phyloP scores from a whole-genome alignment of 2,329 filamentous ascomycete species.

The Monascus ruber region DNA sequence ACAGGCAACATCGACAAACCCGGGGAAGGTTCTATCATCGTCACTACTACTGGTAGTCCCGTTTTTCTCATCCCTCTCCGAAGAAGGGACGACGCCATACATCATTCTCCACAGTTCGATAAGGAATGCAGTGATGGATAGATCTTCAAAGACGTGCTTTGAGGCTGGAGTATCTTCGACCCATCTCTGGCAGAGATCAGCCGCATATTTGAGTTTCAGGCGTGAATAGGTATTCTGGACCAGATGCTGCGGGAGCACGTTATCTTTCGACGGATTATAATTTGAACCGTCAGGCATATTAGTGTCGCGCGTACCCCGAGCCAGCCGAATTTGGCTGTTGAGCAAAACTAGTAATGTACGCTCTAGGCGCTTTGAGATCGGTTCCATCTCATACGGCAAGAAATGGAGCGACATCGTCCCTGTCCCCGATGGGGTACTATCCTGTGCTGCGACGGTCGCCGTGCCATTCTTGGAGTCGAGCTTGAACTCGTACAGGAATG shows the following conservation, averaged over 20 bases:
- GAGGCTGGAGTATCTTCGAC: conserved; percentile 73
- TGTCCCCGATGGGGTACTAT: conserved; percentile 1
- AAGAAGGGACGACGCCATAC: conserved; percentile 42
- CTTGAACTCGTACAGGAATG: conserved; percentile 55
- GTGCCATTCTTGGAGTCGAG: conserved; percentile 1
- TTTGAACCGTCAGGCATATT: conserved; percentile 40
- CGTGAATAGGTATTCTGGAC: conserved; percentile 74
- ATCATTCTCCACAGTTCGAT: conserved; percentile 84
- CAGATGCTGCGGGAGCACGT: conserved; percentile 60
- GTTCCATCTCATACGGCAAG: conserved; percentile 32
- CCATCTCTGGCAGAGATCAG: conserved; percentile 61
- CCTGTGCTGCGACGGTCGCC: not conserved
- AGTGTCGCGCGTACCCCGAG: conserved; percentile 12
- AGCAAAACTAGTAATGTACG: conserved; percentile 27
- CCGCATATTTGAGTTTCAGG: conserved; percentile 71
- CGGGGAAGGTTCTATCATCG: conserved; percentile 49
- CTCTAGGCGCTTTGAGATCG: conserved; percentile 27
- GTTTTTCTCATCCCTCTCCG: conserved; percentile 5
- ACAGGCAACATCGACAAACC: conserved; percentile 92
- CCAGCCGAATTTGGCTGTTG: conserved; percentile 26
- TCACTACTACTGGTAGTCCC: conserved; percentile 9
- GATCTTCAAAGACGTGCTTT: conserved; percentile 93
- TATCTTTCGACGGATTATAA: conserved; percentile 73
- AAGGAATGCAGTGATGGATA: conserved; percentile 81
- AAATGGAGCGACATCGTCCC: conserved; percentile 42